Conservation (phyloP, 768 basidiomycete species). For the Amanita rubescens region DNA sequence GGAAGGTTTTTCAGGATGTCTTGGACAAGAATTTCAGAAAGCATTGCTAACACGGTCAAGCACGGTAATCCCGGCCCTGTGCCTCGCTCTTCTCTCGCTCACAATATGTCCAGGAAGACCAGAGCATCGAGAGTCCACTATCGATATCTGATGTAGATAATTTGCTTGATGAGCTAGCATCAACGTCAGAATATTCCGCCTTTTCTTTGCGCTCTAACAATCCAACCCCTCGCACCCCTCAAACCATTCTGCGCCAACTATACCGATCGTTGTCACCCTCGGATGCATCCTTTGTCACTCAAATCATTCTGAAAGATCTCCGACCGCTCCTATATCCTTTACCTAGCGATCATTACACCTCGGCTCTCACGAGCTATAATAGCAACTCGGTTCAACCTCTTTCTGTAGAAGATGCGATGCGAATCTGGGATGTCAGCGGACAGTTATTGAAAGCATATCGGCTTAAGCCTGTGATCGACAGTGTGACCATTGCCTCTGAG, state of each 20-base stretch:
- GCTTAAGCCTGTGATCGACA: constrained; percentile 50
- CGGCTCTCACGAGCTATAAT: constrained; percentile 49
- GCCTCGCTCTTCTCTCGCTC: constrained; percentile 23
- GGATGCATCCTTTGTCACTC: constrained; percentile 66
- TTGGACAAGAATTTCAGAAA: constrained; percentile 58
- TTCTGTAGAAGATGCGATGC: constrained; percentile 58
- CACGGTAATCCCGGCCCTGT: background rate
- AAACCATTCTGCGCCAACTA: constrained; percentile 42
- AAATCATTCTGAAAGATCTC: constrained; percentile 85
- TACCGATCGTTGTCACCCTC: constrained; percentile 53
- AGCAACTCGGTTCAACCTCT: constrained; percentile 48
- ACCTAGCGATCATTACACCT: constrained; percentile 39
- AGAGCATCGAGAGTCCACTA: constrained; percentile 20
- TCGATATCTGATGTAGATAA: constrained; percentile 48
- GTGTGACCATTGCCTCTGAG: constrained; percentile 42
- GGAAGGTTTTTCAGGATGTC: constrained; percentile 48
- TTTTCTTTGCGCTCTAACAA: constrained; percentile 31
- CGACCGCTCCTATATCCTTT: constrained; percentile 72
- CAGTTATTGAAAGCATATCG: constrained; percentile 47
- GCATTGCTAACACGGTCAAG: constrained; percentile 24
- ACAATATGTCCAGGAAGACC: background rate
- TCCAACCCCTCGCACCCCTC: constrained; percentile 22
- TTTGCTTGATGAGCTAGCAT: constrained; percentile 70
- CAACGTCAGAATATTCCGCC: constrained; percentile 55
- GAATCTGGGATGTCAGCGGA: constrained; percentile 57